These are phyloP conservation scores for Crucibulum laeve DNA, from an alignment of 768 basidiomycete species.

Conservation along the genomic window DNA sequence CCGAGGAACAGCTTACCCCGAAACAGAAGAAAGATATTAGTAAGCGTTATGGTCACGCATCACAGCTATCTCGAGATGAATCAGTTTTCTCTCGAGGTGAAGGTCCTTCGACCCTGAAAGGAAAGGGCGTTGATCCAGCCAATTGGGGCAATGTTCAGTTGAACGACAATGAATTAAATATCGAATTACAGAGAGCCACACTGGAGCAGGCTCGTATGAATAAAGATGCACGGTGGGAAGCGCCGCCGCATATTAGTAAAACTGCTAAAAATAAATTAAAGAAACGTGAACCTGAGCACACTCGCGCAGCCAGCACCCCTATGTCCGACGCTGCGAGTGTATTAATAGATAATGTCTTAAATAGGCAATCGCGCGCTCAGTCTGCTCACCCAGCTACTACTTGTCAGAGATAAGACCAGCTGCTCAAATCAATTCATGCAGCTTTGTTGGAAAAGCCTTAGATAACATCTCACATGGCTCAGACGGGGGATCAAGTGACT, in stretches of 20 bases:
- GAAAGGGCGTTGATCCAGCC: conserved; percentile 15
- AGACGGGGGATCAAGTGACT: not conserved
- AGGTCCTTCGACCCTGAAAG: conserved; percentile 12
- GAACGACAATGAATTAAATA: conserved; percentile 10
- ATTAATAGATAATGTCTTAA: not conserved
- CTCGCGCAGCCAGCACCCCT: not conserved
- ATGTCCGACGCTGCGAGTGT: not conserved
- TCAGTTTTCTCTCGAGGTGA: not conserved
- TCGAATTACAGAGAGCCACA: conserved; percentile 10
- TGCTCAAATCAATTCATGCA: conserved; percentile 4
- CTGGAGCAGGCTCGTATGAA: not conserved
- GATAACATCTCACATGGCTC: not conserved
- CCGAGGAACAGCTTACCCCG: not conserved
- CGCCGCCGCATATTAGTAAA: not conserved
- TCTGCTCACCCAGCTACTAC: not conserved
- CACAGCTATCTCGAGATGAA: not conserved
- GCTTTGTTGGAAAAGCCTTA: conserved; percentile 5
- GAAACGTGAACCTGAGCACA: not conserved
- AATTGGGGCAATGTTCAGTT: conserved; percentile 17
- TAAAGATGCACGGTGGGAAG: not conserved
- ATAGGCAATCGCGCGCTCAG: not conserved
- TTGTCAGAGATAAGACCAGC: not conserved
- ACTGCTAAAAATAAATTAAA: not conserved
- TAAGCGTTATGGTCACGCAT: too few species aligned
- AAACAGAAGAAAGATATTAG: not conserved